Evolutionary conservation across 306 rosid species (phyloP).

Genomic region (Medicago ruthenica): DNA sequence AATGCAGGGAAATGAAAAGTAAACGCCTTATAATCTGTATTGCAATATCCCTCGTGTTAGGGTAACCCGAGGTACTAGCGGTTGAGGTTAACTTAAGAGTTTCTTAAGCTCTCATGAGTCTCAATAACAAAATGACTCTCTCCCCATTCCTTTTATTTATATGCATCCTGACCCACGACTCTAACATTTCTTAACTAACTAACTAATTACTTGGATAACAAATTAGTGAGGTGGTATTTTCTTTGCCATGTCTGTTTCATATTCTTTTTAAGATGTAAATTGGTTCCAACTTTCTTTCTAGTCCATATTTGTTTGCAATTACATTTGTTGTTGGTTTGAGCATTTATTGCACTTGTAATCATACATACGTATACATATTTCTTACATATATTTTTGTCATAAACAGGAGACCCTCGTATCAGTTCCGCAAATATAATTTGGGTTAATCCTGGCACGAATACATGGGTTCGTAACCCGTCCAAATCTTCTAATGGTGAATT

Average conservation of each 20-base stretch:
- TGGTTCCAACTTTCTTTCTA: not conserved
- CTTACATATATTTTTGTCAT: constrained; percentile 8
- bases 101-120: not conserved
- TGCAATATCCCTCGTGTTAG: too few species aligned
- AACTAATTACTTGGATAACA: constrained; percentile 6
- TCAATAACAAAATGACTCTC: not conserved
- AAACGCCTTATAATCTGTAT: too few species aligned
- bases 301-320: constrained; percentile 24
- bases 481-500: constrained; percentile 74
- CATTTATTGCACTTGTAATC: too few species aligned
- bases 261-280: constrained; percentile 1
- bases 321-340: not conserved
- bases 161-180: not conserved
- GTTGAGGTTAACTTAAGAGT: not conserved
- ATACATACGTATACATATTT: not conserved
- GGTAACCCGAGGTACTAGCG: not conserved
- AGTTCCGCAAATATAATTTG: constrained; percentile 77
- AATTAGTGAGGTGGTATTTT: not conserved
- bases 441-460: constrained; percentile 80
- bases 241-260: not conserved
- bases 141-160: not conserved
- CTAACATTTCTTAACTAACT: not conserved
- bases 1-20: too few species aligned
- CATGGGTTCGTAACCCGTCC: constrained; percentile 72
- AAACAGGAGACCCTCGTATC: constrained; percentile 82